Evolutionary conservation across 345 rosid species (phyloP).

Genomic region (Abelmoschus esculentus): DNA sequence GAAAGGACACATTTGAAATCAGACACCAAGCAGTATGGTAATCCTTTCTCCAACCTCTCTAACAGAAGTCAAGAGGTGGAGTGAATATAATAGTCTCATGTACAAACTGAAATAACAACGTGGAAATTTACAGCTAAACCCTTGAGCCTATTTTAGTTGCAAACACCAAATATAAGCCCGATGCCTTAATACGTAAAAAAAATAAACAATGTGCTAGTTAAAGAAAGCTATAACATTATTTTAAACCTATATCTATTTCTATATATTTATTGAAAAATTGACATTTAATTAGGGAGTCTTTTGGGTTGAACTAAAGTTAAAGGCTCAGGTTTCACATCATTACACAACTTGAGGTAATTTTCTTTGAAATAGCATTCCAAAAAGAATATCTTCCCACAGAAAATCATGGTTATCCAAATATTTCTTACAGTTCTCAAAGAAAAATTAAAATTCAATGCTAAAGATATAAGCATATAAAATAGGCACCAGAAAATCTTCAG

Average conservation of each 20-base stretch:
- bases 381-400: not conserved
- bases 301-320: not conserved
- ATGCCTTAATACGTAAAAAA: not conserved
- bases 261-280: not conserved
- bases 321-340: not conserved
- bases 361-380: not conserved
- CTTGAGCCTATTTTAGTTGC: not conserved
- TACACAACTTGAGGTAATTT: not conserved
- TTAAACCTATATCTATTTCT: not conserved
- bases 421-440: not conserved
- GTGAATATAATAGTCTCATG: not conserved
- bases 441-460: not conserved
- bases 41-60: not conserved
- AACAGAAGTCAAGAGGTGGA: not conserved
- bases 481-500: slow-evolving; percentile 43
- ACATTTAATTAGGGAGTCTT: not conserved
- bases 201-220: slow-evolving; percentile 1
- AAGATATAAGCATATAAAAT: not conserved
- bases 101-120: not conserved
- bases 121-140: not conserved
- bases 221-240: not conserved
- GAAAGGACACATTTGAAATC: not conserved
- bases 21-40: not conserved
- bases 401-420: not conserved
- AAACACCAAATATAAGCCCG: not conserved